Evolutionary conservation across 2,329 filamentous ascomycete species (phyloP), one percentile per base, ranked within the genome.

Genomic region (Davidsoniella eucalypti): DNA sequence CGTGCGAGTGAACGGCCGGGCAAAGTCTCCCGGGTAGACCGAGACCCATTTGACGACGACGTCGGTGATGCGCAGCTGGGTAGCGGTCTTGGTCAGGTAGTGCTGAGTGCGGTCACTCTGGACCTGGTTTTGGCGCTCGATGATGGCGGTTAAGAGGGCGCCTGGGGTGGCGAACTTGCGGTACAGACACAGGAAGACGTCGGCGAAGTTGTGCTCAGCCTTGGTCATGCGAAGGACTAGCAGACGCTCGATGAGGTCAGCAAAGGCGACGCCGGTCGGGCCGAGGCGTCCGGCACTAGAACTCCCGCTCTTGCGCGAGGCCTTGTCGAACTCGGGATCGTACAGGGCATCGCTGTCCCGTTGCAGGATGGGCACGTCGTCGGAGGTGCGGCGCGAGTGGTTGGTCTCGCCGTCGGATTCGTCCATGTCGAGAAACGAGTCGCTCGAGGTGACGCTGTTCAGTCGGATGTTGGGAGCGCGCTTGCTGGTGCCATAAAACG

Each of bases 11-110:
- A 73, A 73, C 1, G 82, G 75, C 54, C 83, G 80, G 1, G 87
- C 87, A 69, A 96, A 94, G 63, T 98, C 92, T 14, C 87, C 90
- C 0, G 92, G 88, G 63, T 96, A 96, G 41, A 81, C 70, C 14
- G 82, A 80, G 1, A 94, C 82, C 92, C 92, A 98, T 61, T 85
- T 84, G 4, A 87, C 85, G 52, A 96, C 69, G 5, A 92, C 79
- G 56, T 84, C 81, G 38, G 94, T 80, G 54, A 90, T 84, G 47
- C 88, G 79, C 50, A 94, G 72, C 61, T 95, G 90, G 4, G 81
- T 79, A 6, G 83, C 80, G 39, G 84, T 88, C 57, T 82, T 86
- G 49, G 80, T 80, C 41, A 95, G 74, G 55, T 84, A 81, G 55
- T 79, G 75, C 0, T 79, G 72, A 8, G 72, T 70, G 56, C 75